Evolutionary conservation across 2,329 filamentous ascomycete species (phyloP), one percentile per base, ranked within the genome.

Genomic region (Didymella segeticola): DNA sequence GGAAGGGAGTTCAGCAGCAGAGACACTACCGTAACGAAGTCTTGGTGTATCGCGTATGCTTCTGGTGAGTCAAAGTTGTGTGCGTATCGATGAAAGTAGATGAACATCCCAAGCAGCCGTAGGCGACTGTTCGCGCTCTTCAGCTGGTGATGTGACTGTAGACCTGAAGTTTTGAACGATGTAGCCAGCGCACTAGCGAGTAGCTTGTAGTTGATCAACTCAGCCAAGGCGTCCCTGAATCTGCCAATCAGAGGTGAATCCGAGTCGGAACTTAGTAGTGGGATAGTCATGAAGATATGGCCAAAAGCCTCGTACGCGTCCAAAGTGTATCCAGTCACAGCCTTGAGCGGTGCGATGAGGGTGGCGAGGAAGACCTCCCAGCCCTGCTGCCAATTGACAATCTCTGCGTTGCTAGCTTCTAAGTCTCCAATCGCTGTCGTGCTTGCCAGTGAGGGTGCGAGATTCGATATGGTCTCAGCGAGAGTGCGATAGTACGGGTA

Each of bases 71-170:
- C 53, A 60, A 73, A 72, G 45, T 73, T 73, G 70, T 79, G 71
- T n/a, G 78, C 77, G 61, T 78, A 76, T 30, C 78, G 78, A 57
- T 84, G 79, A 61, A 85, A 81, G 66, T 79, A 86, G 41, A 88
- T 83, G 56, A 87, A 80, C 57, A 84, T 82, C 20, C 82, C 79
- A 34, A 88, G 75, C 8, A 88, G 73, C 77, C 84, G 86, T 15
- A 86, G 68, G 14, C 81, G 79, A 53, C 72, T 72, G 34, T 77
- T 71, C 9, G 69, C 67, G 54, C 75, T 72, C 20, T 72, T 67
- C 25, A 75, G 43, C 34, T 61, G 61, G 47, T 48, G 56, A 36
- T 56, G 73, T 14, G 59, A 55, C n/a, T 65, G 60, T 14, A 70
- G 57, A 15, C 70, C 66, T 5, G 59, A 62, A 2, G 39, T 54